Evolutionary conservation across 148 eudicot species (phyloP).

Genomic region (Rhododendron simsii): DNA sequence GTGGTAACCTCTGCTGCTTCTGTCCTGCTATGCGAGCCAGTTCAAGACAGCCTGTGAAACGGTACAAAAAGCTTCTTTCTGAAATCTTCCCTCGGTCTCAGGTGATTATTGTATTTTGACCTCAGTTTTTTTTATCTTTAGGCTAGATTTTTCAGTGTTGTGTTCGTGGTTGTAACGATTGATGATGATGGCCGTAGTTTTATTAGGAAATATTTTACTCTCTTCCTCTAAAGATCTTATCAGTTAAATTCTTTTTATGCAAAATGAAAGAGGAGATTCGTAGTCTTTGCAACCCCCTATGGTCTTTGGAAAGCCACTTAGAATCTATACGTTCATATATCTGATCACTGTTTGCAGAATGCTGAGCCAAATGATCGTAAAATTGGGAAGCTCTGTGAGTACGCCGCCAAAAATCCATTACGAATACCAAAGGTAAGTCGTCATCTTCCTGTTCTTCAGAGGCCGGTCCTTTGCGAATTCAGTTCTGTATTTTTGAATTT

Average conservation of each 20-base stretch:
- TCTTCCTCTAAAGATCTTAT: neutral
- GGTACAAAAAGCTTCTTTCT: constrained; percentile 79
- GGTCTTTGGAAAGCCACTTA: neutral
- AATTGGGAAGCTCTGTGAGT: constrained; percentile 84
- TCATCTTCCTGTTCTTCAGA: neutral
- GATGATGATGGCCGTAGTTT: neutral
- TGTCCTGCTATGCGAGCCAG: constrained; percentile 81
- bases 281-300: neutral
- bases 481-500: neutral
- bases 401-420: constrained; percentile 73
- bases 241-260: neutral
- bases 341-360: constrained; percentile 42
- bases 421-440: constrained; percentile 72
- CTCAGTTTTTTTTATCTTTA: neutral
- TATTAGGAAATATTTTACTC: neutral
- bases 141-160: neutral
- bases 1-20: constrained; percentile 79
- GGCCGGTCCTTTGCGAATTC: neutral
- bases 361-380: constrained; percentile 82
- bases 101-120: constrained; percentile 30
- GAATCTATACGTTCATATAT: neutral
- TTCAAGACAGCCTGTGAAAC: constrained; percentile 88
- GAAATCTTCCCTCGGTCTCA: constrained; percentile 79
- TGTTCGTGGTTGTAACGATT: neutral
- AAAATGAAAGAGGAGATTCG: neutral